Conservation (phyloP, 805 yeast species). For the Saccharomycopsis sp. region DNA sequence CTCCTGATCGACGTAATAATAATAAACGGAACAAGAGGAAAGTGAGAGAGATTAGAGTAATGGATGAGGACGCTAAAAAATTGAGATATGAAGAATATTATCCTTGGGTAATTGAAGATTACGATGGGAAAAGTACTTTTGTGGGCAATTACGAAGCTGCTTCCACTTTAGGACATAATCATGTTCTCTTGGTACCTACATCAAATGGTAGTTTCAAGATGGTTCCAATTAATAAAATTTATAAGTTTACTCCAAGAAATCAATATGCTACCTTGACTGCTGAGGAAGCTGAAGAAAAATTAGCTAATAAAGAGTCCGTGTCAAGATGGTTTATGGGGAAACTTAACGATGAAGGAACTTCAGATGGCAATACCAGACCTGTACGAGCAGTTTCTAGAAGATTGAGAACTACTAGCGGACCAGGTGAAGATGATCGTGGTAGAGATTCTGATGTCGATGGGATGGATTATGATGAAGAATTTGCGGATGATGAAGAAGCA, state of each 20-base stretch:
- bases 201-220: conserved; percentile 75
- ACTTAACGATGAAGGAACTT: conserved; percentile 52
- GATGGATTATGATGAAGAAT: conserved; percentile 91
- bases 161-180: conserved; percentile 37
- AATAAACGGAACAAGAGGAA: conserved; percentile 64
- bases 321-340: conserved; percentile 97
- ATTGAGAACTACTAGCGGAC: conserved; percentile 23
- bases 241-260: conserved; percentile 88
- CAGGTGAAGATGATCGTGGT: conserved; percentile 36
- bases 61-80: conserved; percentile 77
- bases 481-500: conserved; percentile 98
- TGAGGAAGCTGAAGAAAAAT: conserved; percentile 93
- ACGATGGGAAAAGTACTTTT: conserved; percentile 89
- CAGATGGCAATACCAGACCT: conserved; percentile 36
- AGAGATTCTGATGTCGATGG: conserved; percentile 82
- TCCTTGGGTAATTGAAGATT: conserved; percentile 98
- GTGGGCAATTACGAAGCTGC: conserved; percentile 95
- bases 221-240: conserved; percentile 93
- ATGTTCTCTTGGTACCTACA: conserved; percentile 84
- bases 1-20: conserved; percentile 78
- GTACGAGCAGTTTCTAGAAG: conserved; percentile 7
- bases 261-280: conserved; percentile 88
- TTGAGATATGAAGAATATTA: conserved; percentile 92
- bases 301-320: conserved; percentile 69
- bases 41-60: conserved; percentile 74